Conservation (phyloP, 1,284 basidiomycete genomes). For the Heterobasidion occidentale region DNA sequence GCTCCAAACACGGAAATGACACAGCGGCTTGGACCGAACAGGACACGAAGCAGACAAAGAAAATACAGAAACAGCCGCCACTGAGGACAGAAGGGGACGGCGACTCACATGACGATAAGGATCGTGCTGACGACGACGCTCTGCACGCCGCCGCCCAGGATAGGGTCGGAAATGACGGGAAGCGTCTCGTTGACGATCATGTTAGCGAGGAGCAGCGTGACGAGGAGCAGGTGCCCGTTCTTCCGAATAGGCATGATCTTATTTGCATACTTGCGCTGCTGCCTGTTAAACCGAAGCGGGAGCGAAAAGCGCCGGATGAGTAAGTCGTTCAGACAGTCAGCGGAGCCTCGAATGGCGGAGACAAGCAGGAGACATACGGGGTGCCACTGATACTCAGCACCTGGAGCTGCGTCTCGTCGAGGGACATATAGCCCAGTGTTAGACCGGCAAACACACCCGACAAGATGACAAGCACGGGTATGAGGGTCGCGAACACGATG, state of each 20-base stretch:
- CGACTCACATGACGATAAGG: slow-evolving; percentile 79
- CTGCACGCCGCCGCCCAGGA: slow-evolving; percentile 79
- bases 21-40: neutral
- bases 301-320: slow-evolving; percentile 1
- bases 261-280: slow-evolving; percentile 74
- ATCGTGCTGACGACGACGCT: slow-evolving; percentile 81
- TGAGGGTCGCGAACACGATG: slow-evolving; percentile 45
- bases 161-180: slow-evolving; percentile 83
- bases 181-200: slow-evolving; percentile 92
- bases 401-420: slow-evolving; percentile 88
- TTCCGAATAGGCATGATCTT: slow-evolving; percentile 85
- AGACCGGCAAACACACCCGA: slow-evolving; percentile 69
- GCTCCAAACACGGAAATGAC: neutral
- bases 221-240: slow-evolving; percentile 78
- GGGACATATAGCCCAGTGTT: slow-evolving; percentile 87
- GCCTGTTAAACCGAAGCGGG: slow-evolving; percentile 1
- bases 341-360: neutral
- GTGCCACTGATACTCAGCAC: slow-evolving; percentile 83
- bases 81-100: neutral
- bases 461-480: slow-evolving; percentile 52
- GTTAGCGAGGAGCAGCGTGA: slow-evolving; percentile 77
- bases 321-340: neutral
- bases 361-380: slow-evolving; percentile 37
- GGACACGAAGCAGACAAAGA: neutral
- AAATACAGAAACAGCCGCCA: neutral